Conservation (phyloP, 345 rosid species). For the Conringia planisiliqua region DNA sequence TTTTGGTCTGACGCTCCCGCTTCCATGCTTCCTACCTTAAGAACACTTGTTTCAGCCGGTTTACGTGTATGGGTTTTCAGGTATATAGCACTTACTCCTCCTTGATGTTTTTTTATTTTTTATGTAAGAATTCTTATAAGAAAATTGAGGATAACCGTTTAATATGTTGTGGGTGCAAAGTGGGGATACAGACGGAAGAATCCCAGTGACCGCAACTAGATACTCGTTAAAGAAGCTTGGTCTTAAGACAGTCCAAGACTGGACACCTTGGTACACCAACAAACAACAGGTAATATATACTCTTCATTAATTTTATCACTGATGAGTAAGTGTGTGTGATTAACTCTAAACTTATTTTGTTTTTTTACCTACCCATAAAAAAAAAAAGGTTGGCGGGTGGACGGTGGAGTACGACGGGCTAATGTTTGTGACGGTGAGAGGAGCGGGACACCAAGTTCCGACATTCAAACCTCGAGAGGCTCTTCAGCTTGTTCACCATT, state of each 20-base stretch:
- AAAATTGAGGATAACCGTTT: background rate
- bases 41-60: slow-evolving; percentile 65
- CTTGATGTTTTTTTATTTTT: background rate
- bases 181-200: slow-evolving; percentile 90
- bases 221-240: slow-evolving; percentile 68
- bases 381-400: slow-evolving; percentile 70
- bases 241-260: slow-evolving; percentile 47
- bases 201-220: slow-evolving; percentile 75
- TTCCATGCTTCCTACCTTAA: slow-evolving; percentile 67
- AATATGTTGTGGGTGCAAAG: slow-evolving; percentile 21
- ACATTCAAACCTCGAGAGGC: slow-evolving; percentile 57
- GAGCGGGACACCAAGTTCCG: slow-evolving; percentile 81
- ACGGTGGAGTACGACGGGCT: slow-evolving; percentile 60
- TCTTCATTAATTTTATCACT: too few species aligned
- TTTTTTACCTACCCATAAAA: background rate
- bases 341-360: background rate
- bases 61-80: slow-evolving; percentile 79
- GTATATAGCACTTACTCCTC: slow-evolving; percentile 22
- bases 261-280: slow-evolving; percentile 74
- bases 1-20: slow-evolving; percentile 58
- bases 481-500: slow-evolving; percentile 54
- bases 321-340: too few species aligned
- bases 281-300: slow-evolving; percentile 58
- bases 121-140: background rate
- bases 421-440: slow-evolving; percentile 60